Evolutionary conservation across 169 alveolate species (phyloP), one percentile per base, ranked within the genome.

Genomic region (Amoebophrya sp.): DNA sequence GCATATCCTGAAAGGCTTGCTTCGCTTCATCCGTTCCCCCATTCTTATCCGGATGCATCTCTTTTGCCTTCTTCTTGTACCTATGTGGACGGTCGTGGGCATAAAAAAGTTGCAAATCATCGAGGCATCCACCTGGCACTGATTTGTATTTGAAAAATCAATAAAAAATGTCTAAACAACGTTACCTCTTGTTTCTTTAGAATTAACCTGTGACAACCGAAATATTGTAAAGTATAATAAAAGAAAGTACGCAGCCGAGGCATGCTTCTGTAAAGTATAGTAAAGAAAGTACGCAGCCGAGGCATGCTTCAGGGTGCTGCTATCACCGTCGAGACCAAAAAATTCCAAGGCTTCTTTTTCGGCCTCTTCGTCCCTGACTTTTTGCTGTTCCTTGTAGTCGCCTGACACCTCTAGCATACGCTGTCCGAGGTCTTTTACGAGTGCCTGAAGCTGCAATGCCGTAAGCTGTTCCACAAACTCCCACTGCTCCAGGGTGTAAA

Each of bases 21-120:
- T 65, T 65, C 26, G 83, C 83, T 18, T 65, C 83, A 18, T 65
- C 83, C 36, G 83, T 65, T 36, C 83, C 83, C 36, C 83, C 83
- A 36, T 18, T 6, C 33, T 65, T 65, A 18, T 65, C 83, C 83
- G 83, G 83, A 36, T 65, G 83, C 83, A 65, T 65, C 26, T 65
- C 83, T 36, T 36, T 29, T 26, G 83, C 83, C 83, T 65, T 65
- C 26, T 12, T 65, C 33, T 65, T 65, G 83, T 65, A n/a, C n/a
- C n/a, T n/a, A n/a, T n/a, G n/a, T n/a, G n/a, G n/a, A n/a, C n/a
- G n/a, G n/a, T n/a, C n/a, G n/a, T n/a, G n/a, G n/a, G n/a, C n/a
- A n/a, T n/a, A n/a, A n/a, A n/a, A n/a, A n/a, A n/a, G n/a, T n/a
- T n/a, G n/a, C n/a, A n/a, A n/a, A n/a, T n/a, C n/a, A n/a, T n/a